Percentiles rank a stretch among this genome's conserved stretches.
Evolutionary conservation across 2,329 filamentous ascomycete genomes (phyloP).

Genomic region (Fusarium sp.): DNA sequence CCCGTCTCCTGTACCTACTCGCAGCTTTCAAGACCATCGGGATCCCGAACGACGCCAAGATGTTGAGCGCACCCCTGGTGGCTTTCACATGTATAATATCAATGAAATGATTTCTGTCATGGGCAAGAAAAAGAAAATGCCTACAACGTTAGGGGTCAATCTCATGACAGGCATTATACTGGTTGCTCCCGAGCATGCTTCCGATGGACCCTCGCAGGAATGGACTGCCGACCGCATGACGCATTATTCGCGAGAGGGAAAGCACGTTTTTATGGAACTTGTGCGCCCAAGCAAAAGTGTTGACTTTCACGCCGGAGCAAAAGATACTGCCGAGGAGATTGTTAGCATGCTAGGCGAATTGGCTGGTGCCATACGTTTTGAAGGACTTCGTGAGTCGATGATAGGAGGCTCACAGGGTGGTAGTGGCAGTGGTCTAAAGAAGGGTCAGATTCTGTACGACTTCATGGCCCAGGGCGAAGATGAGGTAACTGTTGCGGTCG

Average conservation of each 20-base stretch:
- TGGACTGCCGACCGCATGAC: conserved; percentile 96
- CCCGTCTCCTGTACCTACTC: conserved; percentile 35
- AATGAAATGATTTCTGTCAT: conserved; percentile 98
- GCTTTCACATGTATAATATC: conserved; percentile 95
- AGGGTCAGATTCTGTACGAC: conserved; percentile 89
- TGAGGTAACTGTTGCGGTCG: conserved; percentile 90
- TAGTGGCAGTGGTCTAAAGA: conserved; percentile 67
- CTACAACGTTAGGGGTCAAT: conserved; percentile 95
- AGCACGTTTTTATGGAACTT: conserved; percentile 96
- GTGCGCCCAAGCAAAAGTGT: conserved; percentile 93
- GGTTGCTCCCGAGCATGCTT: conserved; percentile 86
- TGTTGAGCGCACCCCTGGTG: conserved; percentile 73
- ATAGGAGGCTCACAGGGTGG: conserved; percentile 76
- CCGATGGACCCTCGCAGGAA: conserved; percentile 87
- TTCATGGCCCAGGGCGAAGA: conserved; percentile 97
- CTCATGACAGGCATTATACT: conserved; percentile 88
- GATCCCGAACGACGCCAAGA: conserved; percentile 44
- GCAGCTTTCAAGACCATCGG: conserved; percentile 51
- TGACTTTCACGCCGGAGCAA: conserved; percentile 96
- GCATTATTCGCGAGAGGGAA: conserved; percentile 98
- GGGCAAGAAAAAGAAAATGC: conserved; percentile 98
- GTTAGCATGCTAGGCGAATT: conserved; percentile 89
- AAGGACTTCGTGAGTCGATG: conserved; percentile 86
- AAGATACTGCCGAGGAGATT: conserved; percentile 96
- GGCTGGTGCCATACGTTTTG: conserved; percentile 85